Conservation (phyloP, 192 early-diverging fungal genomes). For the Coemansia sp. region DNA sequence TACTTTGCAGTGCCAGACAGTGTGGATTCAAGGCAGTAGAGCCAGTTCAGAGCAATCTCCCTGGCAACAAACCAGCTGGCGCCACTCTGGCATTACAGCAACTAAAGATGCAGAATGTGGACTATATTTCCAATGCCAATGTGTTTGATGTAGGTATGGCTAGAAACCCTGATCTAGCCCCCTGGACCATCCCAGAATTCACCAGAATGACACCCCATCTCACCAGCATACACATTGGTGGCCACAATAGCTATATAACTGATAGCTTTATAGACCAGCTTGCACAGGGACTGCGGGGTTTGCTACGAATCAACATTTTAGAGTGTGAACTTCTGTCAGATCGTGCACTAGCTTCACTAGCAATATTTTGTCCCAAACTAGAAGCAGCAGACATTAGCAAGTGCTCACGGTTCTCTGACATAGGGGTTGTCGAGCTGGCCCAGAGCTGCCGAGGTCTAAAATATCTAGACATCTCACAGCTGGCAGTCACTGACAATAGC, state of each 20-base stretch:
- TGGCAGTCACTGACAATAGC: constrained; percentile 21
- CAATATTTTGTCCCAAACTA: constrained; percentile 19
- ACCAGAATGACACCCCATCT: constrained; percentile 14
- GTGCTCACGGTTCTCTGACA: constrained; percentile 22
- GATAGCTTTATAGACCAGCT: constrained; percentile 25
- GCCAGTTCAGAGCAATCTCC: background rate
- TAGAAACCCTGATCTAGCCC: constrained; percentile 2
- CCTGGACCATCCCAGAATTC: constrained; percentile 14
- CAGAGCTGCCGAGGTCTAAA: constrained; percentile 14
- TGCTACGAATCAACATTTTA: constrained; percentile 24
- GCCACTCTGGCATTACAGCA: constrained; percentile 5
- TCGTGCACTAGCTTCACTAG: constrained; percentile 17
- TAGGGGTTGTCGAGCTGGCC: constrained; percentile 26
- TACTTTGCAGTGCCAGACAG: background rate
- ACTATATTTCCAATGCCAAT: constrained; percentile 9
- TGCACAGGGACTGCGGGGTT: constrained; percentile 7
- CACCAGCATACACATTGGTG: constrained; percentile 23
- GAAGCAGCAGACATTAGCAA: constrained; percentile 25
- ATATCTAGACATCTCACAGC: constrained; percentile 18
- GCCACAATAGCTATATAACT: constrained; percentile 23
- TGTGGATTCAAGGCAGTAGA: constrained; percentile 8
- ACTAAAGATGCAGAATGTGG: constrained; percentile 12
- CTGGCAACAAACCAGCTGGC: background rate
- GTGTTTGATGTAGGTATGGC: constrained; percentile 2
- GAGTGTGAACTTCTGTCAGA: constrained; percentile 22